Evolutionary conservation across 257 asterid genomes (phyloP), one percentile per base, ranked within the genome.

Genomic region (Gentiana dahurica): DNA sequence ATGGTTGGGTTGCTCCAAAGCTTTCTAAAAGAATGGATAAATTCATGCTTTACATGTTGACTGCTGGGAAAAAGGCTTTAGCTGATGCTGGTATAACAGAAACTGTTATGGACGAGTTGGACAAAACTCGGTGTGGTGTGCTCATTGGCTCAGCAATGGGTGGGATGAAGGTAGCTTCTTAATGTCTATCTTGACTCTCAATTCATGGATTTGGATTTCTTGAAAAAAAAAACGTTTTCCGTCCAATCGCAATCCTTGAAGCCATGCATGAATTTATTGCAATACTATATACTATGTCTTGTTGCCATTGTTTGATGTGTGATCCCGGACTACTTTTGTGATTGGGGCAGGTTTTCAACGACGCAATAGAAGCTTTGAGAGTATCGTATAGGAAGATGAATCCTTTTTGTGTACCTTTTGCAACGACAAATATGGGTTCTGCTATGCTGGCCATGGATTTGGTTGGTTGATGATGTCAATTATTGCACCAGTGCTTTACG

Each of bases 371-470:
- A 75, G 98, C 98, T 60, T 75, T 88, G 63, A 72, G 94, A 70
- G 64, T 88, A 67, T 92, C 95, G 15, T 81, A 81, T 65, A 80
- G 73, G 76, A 88, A 83, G 84, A 83, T 88, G 97, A 92, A 88
- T 76, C 95, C 97, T 67, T 92, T 90, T 65, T 86, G 95, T 76
- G 98, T 90, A 50, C 98, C 98, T 61, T 90, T 87, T 74, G 95
- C 98, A 34, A 90, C 98, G 35, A 87, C 98, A 44, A 90, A 90
- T 70, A 90, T 90, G 98, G 98, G 98, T 3, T 90, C 98, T 63
- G 98, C 98, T 55, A 80, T 90, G 64, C 91, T 90, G 53, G 98
- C 98, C 67, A 90, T 87, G 95, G 98, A 90, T 77, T 78, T 90
- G 91, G 94, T 85, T 55, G 64, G 48, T 51, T 8, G 65, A 57